phyloP scores from a whole-genome alignment of 768 basidiomycete species.

The Suillus spraguei region DNA sequence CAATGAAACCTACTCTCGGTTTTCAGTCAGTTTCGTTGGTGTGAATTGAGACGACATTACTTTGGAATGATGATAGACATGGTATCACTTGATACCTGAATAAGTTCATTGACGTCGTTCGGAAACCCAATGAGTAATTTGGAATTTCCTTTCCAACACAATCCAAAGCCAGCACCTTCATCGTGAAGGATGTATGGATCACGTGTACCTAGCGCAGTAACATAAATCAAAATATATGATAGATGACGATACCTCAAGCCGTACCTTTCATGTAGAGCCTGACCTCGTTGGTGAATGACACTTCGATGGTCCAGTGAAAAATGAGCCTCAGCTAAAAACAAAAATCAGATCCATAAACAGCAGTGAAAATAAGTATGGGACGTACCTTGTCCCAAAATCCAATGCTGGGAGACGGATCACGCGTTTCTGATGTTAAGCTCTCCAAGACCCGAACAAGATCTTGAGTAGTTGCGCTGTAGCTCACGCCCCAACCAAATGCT shows the following conservation, averaged over 20 bases:
- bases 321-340: slow-evolving; percentile 63
- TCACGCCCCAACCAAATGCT: slow-evolving; percentile 86
- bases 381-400: slow-evolving; percentile 95
- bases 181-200: slow-evolving; percentile 75
- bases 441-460: slow-evolving; percentile 86
- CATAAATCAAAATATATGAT: slow-evolving; percentile 3
- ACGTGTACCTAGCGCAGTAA: slow-evolving; percentile 59
- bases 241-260: slow-evolving; percentile 8
- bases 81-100: slow-evolving; percentile 80
- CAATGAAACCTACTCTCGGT: background rate
- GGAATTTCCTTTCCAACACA: slow-evolving; percentile 82
- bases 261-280: slow-evolving; percentile 87
- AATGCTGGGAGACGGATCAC: slow-evolving; percentile 79
- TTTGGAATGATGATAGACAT: slow-evolving; percentile 87
- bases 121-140: slow-evolving; percentile 67
- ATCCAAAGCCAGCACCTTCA: slow-evolving; percentile 82
- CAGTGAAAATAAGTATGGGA: slow-evolving; percentile 3
- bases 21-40: background rate
- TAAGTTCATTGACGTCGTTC: slow-evolving; percentile 74
- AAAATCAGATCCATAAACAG: slow-evolving; percentile 12
- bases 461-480: slow-evolving; percentile 83
- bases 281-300: slow-evolving; percentile 70
- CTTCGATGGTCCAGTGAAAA: slow-evolving; percentile 78
- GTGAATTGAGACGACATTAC: slow-evolving; percentile 38
- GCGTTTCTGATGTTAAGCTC: slow-evolving; percentile 72